These are phyloP conservation scores for Mortierella sp. DNA, from an alignment of 371 early-diverging fungal genomes.

Conservation along the genomic window DNA sequence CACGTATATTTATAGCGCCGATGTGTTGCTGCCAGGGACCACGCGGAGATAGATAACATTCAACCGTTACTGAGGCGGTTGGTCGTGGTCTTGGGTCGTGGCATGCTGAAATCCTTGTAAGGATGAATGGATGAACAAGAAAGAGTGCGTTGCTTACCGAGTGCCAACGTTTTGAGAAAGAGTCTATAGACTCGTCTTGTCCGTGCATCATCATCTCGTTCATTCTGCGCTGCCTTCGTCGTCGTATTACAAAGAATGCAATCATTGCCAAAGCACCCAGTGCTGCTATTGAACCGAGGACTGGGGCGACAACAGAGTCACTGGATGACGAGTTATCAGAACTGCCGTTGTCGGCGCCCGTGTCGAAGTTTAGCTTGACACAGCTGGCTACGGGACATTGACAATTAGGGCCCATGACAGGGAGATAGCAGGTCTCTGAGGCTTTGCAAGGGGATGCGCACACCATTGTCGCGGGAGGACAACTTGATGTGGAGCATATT, in stretches of 20 bases:
- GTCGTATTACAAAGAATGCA: constrained; percentile 31
- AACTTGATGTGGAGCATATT: constrained; percentile 12
- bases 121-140: background rate
- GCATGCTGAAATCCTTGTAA: background rate
- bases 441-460: constrained; percentile 17
- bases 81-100: background rate
- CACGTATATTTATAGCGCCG: constrained; percentile 22
- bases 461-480: background rate
- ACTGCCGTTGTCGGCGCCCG: constrained; percentile 19
- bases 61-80: background rate
- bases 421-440: constrained; percentile 11
- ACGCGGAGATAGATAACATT: constrained; percentile 13
- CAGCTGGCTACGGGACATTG: constrained; percentile 38
- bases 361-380: constrained; percentile 22
- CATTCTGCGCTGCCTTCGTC: constrained; percentile 15
- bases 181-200: constrained; percentile 39
- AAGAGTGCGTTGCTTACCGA: constrained; percentile 26
- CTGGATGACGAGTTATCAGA: background rate
- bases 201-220: constrained; percentile 16
- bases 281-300: constrained; percentile 37
- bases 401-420: constrained; percentile 16
- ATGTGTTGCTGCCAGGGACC: constrained; percentile 13
- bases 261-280: constrained; percentile 16
- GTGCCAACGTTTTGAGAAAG: constrained; percentile 34
- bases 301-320: constrained; percentile 27